Evolutionary conservation across 208 protist species (phyloP).

Genomic region (Trypanosoma scelopori): DNA sequence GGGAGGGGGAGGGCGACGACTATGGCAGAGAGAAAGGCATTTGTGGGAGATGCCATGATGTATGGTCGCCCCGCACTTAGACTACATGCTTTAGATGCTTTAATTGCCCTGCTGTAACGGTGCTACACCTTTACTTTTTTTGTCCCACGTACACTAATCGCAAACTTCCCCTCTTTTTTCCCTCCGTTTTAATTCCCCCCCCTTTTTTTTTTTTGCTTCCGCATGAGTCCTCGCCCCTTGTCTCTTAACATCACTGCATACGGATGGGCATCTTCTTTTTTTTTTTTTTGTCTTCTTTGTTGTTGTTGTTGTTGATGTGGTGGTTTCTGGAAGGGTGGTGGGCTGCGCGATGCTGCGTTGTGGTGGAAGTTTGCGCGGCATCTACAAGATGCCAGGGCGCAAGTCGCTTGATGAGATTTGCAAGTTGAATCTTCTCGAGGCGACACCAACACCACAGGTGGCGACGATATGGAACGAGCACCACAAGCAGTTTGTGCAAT

Average conservation of each 20-base stretch:
- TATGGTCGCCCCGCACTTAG: too few species aligned
- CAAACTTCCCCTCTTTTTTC: slow-evolving; percentile 16
- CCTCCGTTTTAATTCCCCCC: not conserved
- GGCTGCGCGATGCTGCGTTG: slow-evolving; percentile 41
- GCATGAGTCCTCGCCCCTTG: too few species aligned
- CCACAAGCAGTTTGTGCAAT: slow-evolving; percentile 88
- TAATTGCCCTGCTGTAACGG: too few species aligned
- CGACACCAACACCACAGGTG: slow-evolving; percentile 67
- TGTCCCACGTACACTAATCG: not conserved
- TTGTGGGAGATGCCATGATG: too few species aligned
- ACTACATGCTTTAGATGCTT: too few species aligned
- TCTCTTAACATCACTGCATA: too few species aligned
- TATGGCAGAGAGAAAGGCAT: too few species aligned
- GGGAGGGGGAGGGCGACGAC: not conserved
- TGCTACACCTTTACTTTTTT: slow-evolving; percentile 11
- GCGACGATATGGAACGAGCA: slow-evolving; percentile 87
- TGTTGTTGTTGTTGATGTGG: not conserved
- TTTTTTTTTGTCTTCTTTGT: not conserved
- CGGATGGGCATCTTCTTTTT: not conserved
- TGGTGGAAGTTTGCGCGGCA: slow-evolving; percentile 26
- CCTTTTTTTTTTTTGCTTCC: slow-evolving; percentile 6
- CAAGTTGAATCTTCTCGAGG: slow-evolving; percentile 81
- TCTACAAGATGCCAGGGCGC: slow-evolving; percentile 78
- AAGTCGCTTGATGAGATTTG: slow-evolving; percentile 88
- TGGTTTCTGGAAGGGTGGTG: not conserved